phyloP scores from a whole-genome alignment of 148 eudicot genomes.

The Cornus kousa region DNA sequence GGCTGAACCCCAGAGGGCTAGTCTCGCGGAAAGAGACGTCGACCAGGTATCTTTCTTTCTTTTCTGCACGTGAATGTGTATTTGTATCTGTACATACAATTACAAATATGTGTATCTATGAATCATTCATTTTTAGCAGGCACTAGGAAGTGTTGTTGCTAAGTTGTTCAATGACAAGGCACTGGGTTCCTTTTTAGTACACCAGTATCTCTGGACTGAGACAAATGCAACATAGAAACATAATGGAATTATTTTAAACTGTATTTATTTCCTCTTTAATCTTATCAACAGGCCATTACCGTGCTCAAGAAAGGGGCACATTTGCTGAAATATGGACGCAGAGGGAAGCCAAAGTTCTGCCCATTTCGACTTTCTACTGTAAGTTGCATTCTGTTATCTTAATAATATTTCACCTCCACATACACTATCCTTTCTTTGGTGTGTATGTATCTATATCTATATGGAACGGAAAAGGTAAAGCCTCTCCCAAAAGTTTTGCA shows the following conservation, averaged over 20 bases:
- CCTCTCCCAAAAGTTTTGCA: slow-evolving; percentile 8
- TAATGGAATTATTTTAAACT: not conserved
- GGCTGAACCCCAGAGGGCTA: slow-evolving; percentile 68
- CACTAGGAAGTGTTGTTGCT: not conserved
- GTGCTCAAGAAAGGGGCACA: slow-evolving; percentile 53
- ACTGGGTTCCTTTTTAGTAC: not conserved
- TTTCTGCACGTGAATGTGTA: not conserved
- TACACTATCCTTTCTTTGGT: not conserved
- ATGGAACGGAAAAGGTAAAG: not conserved
- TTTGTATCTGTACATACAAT: not conserved
- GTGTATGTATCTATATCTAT: not conserved
- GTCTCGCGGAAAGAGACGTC: slow-evolving; percentile 62
- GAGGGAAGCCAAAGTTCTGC: slow-evolving; percentile 61
- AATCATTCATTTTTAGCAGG: not conserved
- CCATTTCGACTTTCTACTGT: slow-evolving; percentile 52
- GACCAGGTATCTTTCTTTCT: slow-evolving; percentile 47
- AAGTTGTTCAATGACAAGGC: not conserved
- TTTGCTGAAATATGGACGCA: slow-evolving; percentile 51
- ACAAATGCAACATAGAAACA: not conserved
- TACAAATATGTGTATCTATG: not conserved
- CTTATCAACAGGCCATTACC: slow-evolving; percentile 39
- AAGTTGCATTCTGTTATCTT: slow-evolving; percentile 17
- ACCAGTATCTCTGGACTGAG: not conserved
- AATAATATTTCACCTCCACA: not conserved
- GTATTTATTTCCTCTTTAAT: not conserved